A percentile compares a stretch with the other conserved stretches of the same genome.
Evolutionary conservation across 768 basidiomycete species (phyloP).

Genomic region (Coprinellus aureogranulatus): DNA sequence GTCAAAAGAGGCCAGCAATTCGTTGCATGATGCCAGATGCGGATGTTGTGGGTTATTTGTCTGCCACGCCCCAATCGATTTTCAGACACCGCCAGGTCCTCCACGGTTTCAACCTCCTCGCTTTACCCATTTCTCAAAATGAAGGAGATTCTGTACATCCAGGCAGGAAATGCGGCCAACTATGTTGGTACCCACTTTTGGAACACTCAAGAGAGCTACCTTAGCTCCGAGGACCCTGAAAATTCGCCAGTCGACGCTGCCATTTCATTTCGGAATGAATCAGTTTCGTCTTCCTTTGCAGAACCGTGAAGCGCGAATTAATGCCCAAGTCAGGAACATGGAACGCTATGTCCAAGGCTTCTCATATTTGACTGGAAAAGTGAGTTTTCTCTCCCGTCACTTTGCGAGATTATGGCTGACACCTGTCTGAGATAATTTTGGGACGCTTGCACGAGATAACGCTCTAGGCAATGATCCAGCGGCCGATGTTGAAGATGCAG

Average conservation of each 20-base stretch:
- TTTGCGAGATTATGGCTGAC: conserved; percentile 8
- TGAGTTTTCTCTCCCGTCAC: conserved; percentile 21
- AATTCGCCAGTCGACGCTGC: conserved; percentile 47
- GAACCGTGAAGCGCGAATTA: neutral
- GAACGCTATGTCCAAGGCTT: conserved; percentile 58
- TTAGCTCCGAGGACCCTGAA: conserved; percentile 45
- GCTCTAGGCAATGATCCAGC: conserved; percentile 32
- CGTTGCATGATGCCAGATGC: neutral
- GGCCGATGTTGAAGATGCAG: conserved; percentile 21
- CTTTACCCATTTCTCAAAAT: conserved; percentile 31
- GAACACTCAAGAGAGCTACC: conserved; percentile 77
- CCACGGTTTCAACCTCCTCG: neutral
- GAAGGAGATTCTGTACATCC: conserved; percentile 79
- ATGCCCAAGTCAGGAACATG: conserved; percentile 35
- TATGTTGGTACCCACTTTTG: conserved; percentile 76
- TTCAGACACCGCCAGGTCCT: neutral
- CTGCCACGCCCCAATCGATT: conserved; percentile 1
- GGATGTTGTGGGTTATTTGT: neutral
- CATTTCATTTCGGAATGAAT: conserved; percentile 65
- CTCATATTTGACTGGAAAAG: conserved; percentile 70
- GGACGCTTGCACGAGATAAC: conserved; percentile 46
- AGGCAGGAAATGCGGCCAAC: conserved; percentile 68
- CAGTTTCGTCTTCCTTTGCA: neutral
- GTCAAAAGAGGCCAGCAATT: conserved; percentile 7
- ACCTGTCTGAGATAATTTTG: conserved; percentile 56